Percentiles rank a stretch among this genome's conserved stretches.
These are phyloP conservation scores for apple (Malus domestica) DNA, from an alignment of 306 rosid species.

Conservation along the genomic window DNA sequence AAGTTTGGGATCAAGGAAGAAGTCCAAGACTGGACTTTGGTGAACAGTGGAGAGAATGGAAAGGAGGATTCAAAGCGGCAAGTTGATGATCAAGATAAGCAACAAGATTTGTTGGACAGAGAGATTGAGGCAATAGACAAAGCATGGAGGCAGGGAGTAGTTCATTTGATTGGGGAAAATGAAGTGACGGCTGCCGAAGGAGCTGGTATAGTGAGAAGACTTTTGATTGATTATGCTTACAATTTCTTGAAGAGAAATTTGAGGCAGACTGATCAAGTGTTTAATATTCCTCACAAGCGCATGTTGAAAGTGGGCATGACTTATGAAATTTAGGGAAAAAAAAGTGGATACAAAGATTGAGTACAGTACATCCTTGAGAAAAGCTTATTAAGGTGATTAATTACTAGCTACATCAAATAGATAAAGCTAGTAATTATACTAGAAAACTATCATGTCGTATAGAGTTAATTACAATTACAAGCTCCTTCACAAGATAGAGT, in stretches of 20 bases:
- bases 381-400: not conserved
- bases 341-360: not conserved
- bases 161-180: slow-evolving; percentile 65
- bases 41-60: not conserved
- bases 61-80: not conserved
- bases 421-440: too few species aligned
- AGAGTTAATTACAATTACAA: too few species aligned
- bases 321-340: slow-evolving; percentile 37
- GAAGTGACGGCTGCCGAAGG: slow-evolving; percentile 53
- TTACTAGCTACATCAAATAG: not conserved
- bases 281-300: slow-evolving; percentile 65
- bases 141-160: slow-evolving; percentile 46
- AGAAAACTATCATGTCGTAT: too few species aligned
- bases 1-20: not conserved
- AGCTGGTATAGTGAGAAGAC: slow-evolving; percentile 29
- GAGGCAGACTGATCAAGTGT: slow-evolving; percentile 43
- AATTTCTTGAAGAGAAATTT: slow-evolving; percentile 49
- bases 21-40: not conserved
- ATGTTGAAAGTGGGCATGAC: slow-evolving; percentile 80
- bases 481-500: not conserved
- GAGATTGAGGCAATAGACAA: slow-evolving; percentile 41
- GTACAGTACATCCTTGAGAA: not conserved
- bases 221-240: slow-evolving; percentile 55
- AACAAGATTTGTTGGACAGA: not conserved
- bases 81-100: not conserved